These are phyloP conservation scores for Wickerhamomyces hampshirensis DNA, from an alignment of 805 yeast species.

Conservation along the genomic window DNA sequence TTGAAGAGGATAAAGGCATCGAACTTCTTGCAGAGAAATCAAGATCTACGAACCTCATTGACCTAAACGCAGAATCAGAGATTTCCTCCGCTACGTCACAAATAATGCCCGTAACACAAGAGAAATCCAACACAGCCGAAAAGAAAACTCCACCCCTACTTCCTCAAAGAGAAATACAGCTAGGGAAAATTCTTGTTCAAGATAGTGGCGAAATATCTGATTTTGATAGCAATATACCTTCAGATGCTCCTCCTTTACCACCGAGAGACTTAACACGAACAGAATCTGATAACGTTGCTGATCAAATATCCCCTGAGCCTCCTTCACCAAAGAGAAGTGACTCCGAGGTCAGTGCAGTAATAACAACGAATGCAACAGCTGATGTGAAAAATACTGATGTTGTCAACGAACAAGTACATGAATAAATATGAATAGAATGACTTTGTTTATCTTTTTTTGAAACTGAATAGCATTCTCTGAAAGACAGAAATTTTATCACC, in stretches of 20 bases:
- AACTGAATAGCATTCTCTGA: no score
- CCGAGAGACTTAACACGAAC: no score
- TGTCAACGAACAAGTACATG: neutral
- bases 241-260: neutral
- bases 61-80: neutral
- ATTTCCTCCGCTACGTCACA: conserved; percentile 1
- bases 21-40: neutral
- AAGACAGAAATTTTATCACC: no score
- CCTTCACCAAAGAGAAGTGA: neutral
- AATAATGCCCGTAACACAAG: neutral
- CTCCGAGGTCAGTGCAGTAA: no score
- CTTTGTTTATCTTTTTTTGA: neutral
- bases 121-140: no score
- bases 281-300: neutral
- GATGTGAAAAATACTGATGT: neutral
- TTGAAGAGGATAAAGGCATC: conserved; percentile 10
- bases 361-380: no score
- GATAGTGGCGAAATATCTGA: no score
- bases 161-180: conserved; percentile 13
- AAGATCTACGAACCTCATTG: neutral
- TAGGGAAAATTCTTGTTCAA: no score
- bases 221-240: no score
- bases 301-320: no score
- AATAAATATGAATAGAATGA: neutral
- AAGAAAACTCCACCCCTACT: conserved; percentile 8